These are phyloP conservation scores for Agarophyton chilense DNA, from an alignment of 23 red algal species.

Conservation along the genomic window DNA sequence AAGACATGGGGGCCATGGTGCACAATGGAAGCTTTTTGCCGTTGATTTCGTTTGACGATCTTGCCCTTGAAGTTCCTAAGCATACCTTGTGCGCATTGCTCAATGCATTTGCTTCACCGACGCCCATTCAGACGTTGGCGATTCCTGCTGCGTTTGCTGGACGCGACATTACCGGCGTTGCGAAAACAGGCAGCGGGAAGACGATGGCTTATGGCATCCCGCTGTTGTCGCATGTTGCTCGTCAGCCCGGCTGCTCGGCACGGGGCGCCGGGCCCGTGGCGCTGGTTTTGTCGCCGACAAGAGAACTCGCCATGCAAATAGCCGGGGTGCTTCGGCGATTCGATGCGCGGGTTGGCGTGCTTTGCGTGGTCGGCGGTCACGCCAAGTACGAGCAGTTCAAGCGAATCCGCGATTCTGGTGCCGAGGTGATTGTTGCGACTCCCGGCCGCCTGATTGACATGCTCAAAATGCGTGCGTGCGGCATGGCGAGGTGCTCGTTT, in stretches of 20 bases:
- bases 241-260: slow-evolving; percentile 9
- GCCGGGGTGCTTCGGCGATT: slow-evolving; percentile 43
- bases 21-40: slow-evolving; percentile 6
- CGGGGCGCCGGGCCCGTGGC: slow-evolving; percentile 55
- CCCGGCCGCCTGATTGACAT: slow-evolving; percentile 91
- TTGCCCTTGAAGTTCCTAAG: slow-evolving; percentile 24
- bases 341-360: slow-evolving; percentile 13
- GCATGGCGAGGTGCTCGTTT: slow-evolving; percentile 53
- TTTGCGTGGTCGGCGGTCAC: slow-evolving; percentile 74
- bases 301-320: slow-evolving; percentile 85
- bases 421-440: slow-evolving; percentile 76
- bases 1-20: background rate
- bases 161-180: slow-evolving; percentile 50
- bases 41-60: slow-evolving; percentile 40
- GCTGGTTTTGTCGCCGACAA: slow-evolving; percentile 73
- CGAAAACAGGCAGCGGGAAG: slow-evolving; percentile 83
- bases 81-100: slow-evolving; percentile 1
- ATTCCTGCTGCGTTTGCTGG: slow-evolving; percentile 62
- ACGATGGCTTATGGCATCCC: slow-evolving; percentile 77
- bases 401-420: slow-evolving; percentile 64
- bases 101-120: slow-evolving; percentile 47
- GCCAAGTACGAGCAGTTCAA: slow-evolving; percentile 79
- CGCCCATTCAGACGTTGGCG: slow-evolving; percentile 66
- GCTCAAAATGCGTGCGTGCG: slow-evolving; percentile 76
- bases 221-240: slow-evolving; percentile 62